phyloP scores from a whole-genome alignment of 352 stramenopile species.

The Aphanomyces stellatus region DNA sequence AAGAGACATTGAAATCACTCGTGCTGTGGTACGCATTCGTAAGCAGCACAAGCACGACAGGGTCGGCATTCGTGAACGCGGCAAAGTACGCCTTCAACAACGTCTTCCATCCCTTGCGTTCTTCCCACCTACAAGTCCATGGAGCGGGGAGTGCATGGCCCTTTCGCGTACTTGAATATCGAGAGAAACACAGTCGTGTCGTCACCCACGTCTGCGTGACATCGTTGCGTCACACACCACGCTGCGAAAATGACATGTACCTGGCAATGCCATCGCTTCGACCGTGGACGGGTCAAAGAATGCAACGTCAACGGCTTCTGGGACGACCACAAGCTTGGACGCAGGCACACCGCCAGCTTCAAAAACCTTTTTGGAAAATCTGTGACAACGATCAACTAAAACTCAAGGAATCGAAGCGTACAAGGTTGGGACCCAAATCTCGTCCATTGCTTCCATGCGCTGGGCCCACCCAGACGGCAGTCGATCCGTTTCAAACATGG shows the following conservation, averaged over 20 bases:
- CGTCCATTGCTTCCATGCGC: constrained; percentile 87
- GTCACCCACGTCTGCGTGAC: constrained; percentile 27
- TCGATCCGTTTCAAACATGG: constrained; percentile 94
- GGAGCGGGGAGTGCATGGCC: too few relatives aligned
- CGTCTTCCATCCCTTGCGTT: constrained; percentile 86
- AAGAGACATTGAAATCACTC: constrained; percentile 14
- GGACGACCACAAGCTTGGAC: constrained; percentile 59
- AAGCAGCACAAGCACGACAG: constrained; percentile 76
- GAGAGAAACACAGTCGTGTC: constrained; percentile 80
- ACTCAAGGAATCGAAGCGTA: constrained; percentile 7
- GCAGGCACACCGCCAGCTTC: constrained; percentile 42
- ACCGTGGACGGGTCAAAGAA: constrained; percentile 67
- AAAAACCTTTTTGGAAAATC: constrained; percentile 75
- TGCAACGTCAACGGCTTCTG: constrained; percentile 82
- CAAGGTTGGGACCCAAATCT: constrained; percentile 89
- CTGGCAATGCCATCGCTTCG: constrained; percentile 24
- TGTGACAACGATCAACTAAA: neutral
- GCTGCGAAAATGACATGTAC: too few relatives aligned
- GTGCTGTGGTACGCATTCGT: constrained; percentile 80
- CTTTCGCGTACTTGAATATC: constrained; percentile 71
- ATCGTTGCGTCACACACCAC: too few relatives aligned
- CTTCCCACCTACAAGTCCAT: constrained; percentile 51
- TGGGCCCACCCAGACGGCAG: constrained; percentile 82
- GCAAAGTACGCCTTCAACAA: constrained; percentile 80
- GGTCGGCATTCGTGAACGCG: constrained; percentile 37